Evolutionary conservation across 2,329 filamentous ascomycete genomes (phyloP).

Genomic region (Penicillium glabrum): DNA sequence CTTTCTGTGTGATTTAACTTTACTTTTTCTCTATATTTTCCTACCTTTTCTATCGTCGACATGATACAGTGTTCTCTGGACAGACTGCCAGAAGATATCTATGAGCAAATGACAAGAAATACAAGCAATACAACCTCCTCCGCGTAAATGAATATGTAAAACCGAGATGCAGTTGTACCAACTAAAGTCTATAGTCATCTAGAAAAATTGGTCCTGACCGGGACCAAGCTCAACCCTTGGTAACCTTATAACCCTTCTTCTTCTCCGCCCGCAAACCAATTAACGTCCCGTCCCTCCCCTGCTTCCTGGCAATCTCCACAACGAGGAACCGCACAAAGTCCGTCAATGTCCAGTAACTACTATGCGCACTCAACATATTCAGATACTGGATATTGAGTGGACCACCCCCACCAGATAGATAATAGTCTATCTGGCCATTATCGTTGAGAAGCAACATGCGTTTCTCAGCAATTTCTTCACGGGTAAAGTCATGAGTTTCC

Average conservation of each 20-base stretch:
- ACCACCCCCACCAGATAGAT: constrained; percentile 77
- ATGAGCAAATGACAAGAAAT: constrained; percentile 10
- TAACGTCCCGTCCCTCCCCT: constrained; percentile 63
- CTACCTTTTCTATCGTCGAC: constrained; percentile 1
- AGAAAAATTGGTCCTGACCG: neutral
- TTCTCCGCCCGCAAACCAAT: constrained; percentile 55
- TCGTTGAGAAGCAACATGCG: constrained; percentile 88
- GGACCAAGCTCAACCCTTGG: constrained; percentile 22
- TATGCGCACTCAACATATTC: constrained; percentile 95
- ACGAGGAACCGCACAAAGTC: constrained; percentile 93
- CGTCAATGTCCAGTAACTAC: constrained; percentile 83
- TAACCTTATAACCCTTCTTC: constrained; percentile 52
- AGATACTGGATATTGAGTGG: constrained; percentile 93
- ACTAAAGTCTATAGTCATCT: neutral
- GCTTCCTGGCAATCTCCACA: constrained; percentile 75
- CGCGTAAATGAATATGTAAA: neutral
- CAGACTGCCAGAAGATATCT: constrained; percentile 9
- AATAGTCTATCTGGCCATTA: constrained; percentile 94
- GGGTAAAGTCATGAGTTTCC: constrained; percentile 90
- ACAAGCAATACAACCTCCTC: neutral
- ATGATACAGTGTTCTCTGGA: neutral
- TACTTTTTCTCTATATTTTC: neutral
- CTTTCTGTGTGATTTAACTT: neutral
- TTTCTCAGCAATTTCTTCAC: constrained; percentile 88
- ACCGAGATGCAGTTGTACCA: neutral